Evolutionary conservation across 805 yeast species (phyloP).

Genomic region (Osmozyma mogii): DNA sequence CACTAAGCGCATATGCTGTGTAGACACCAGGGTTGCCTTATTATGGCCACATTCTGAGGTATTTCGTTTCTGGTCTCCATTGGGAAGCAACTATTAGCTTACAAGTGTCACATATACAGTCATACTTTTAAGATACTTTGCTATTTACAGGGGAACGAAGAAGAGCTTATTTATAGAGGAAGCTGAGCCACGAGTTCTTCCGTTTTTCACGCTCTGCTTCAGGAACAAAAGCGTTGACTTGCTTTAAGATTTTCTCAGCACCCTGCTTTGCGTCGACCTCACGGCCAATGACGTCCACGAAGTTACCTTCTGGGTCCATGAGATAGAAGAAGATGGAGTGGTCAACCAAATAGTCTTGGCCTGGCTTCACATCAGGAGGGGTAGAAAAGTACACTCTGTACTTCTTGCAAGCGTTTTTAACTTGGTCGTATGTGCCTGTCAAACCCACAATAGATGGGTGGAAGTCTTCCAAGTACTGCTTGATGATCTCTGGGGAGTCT

Average conservation of each 20-base stretch:
- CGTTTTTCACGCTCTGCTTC: constrained; percentile 59
- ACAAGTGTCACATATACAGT: too few species aligned
- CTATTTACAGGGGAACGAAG: too few species aligned
- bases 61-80: too few species aligned
- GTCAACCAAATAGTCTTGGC: constrained; percentile 93
- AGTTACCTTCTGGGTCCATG: constrained; percentile 98
- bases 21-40: too few species aligned
- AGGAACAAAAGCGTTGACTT: constrained; percentile 70
- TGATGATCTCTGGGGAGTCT: constrained; percentile 79
- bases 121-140: too few species aligned
- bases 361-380: constrained; percentile 88
- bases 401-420: constrained; percentile 78
- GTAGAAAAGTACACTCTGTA: constrained; percentile 97
- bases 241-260: constrained; percentile 65
- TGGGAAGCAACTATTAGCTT: too few species aligned
- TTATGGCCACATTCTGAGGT: too few species aligned
- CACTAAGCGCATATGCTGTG: too few species aligned
- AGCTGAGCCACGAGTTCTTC: constrained; percentile 52
- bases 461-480: constrained; percentile 79
- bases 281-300: constrained; percentile 90
- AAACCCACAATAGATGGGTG: constrained; percentile 85
- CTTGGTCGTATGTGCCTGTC: constrained; percentile 83
- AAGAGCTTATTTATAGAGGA: constrained; percentile 46
- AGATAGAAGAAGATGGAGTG: constrained; percentile 95
- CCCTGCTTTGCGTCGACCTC: constrained; percentile 78